These are phyloP conservation scores for Purshia tridentata DNA, from an alignment of 306 rosid species.

Conservation along the genomic window DNA sequence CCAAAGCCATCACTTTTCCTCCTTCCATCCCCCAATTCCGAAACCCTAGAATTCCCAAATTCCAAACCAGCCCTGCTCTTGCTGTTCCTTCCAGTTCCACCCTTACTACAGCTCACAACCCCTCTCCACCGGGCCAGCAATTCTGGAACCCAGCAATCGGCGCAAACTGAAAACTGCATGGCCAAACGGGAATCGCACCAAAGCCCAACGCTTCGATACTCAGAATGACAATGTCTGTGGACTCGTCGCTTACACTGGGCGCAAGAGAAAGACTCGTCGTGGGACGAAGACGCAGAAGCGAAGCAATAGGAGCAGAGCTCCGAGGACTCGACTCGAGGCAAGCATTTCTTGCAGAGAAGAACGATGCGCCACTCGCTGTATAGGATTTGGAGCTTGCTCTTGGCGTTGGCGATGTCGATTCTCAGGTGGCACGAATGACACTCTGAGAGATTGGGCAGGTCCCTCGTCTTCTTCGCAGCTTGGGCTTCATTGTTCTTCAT, in stretches of 20 bases:
- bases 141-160: constrained; percentile 75
- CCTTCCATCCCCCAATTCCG: constrained; percentile 16
- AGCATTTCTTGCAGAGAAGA: constrained; percentile 69
- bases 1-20: constrained; percentile 36
- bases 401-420: constrained; percentile 52
- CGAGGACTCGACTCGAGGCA: constrained; percentile 48
- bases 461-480: constrained; percentile 59
- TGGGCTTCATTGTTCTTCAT: constrained; percentile 8
- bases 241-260: constrained; percentile 48
- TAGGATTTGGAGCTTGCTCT: constrained; percentile 51
- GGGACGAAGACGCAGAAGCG: constrained; percentile 22
- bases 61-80: constrained; percentile 26
- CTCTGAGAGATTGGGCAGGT: constrained; percentile 62
- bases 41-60: constrained; percentile 42
- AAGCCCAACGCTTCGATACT: constrained; percentile 38
- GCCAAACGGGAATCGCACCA: constrained; percentile 49
- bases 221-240: constrained; percentile 46
- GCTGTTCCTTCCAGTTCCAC: constrained; percentile 8
- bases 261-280: constrained; percentile 40
- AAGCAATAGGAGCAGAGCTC: constrained; percentile 74
- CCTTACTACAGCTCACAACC: constrained; percentile 21
- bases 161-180: constrained; percentile 46
- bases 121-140: constrained; percentile 42
- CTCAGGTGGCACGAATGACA: constrained; percentile 71
- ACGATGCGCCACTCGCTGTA: constrained; percentile 84